Evolutionary conservation across 352 stramenopile genomes (phyloP).

Genomic region (Plasmopara halstedii): DNA sequence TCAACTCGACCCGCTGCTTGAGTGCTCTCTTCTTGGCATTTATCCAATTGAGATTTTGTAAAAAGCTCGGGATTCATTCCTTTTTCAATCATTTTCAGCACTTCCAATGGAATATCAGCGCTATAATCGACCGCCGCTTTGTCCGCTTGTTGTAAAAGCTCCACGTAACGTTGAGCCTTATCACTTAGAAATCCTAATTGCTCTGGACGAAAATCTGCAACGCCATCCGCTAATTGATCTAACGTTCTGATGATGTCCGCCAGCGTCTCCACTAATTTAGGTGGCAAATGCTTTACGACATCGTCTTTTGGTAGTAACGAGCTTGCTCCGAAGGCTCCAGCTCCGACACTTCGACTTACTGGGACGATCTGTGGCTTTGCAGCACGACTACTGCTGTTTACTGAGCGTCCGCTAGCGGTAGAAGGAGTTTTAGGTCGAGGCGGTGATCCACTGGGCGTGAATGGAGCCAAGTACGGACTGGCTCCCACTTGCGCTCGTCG

Average conservation of each 20-base stretch:
- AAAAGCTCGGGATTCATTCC: conserved; percentile 62
- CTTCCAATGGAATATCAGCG: conserved; percentile 50
- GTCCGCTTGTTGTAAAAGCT: conserved; percentile 49
- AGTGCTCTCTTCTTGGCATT: conserved; percentile 49
- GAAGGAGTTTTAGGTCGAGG: conserved; percentile 49
- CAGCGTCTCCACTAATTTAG: conserved; percentile 46
- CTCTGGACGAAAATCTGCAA: conserved; percentile 53
- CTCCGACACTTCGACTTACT: conserved; percentile 23
- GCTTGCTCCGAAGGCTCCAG: conserved; percentile 6
- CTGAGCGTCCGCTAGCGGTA: conserved; percentile 10
- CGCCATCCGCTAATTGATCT: conserved; percentile 49
- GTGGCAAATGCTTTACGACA: conserved; percentile 48
- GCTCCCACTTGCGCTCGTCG: conserved; percentile 52
- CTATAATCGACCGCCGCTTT: conserved; percentile 33
- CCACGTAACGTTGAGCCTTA: conserved; percentile 52
- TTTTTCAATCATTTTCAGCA: conserved; percentile 56
- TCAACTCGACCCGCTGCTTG: conserved; percentile 36
- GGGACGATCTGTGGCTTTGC: conserved; percentile 54
- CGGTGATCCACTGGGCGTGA: conserved; percentile 59
- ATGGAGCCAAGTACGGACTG: conserved; percentile 57
- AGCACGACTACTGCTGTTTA: conserved; percentile 2
- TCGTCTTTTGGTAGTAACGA: conserved; percentile 44
- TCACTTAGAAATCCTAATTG: conserved; percentile 53
- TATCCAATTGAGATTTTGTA: conserved; percentile 56
- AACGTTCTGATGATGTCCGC: conserved; percentile 55